Percentiles rank a stretch among this genome's conserved stretches.
Conservation (phyloP, 352 stramenopile species). For the Globisporangium irregulare region DNA sequence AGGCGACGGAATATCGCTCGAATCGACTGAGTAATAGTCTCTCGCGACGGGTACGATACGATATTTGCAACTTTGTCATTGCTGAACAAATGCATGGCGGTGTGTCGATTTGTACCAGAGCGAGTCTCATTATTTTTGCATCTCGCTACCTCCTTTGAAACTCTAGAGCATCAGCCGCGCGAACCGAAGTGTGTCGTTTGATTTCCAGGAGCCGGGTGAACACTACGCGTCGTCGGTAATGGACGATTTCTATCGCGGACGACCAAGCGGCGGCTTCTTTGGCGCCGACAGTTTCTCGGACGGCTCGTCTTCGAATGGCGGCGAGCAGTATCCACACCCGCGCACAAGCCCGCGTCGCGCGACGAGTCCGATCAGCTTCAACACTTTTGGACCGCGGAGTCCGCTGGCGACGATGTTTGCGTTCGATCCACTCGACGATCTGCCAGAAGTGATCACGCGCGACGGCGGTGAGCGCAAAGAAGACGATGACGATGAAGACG, state of each 20-base stretch:
- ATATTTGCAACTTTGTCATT: background rate
- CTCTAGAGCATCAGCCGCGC: slow-evolving; percentile 61
- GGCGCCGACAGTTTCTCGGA: slow-evolving; percentile 58
- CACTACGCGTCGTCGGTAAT: slow-evolving; percentile 30
- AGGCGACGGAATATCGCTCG: slow-evolving; percentile 46
- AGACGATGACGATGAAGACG: slow-evolving; percentile 18
- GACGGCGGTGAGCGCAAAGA: slow-evolving; percentile 19
- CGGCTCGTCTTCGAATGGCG: slow-evolving; percentile 32
- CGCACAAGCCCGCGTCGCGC: slow-evolving; percentile 51
- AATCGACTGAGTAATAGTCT: slow-evolving; percentile 48
- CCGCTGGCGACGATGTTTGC: slow-evolving; percentile 66
- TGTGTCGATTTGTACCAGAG: background rate
- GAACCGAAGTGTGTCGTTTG: slow-evolving; percentile 75
- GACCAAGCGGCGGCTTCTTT: slow-evolving; percentile 37
- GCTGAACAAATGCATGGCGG: background rate
- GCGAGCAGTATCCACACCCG: slow-evolving; percentile 15
- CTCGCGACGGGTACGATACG: slow-evolving; percentile 47
- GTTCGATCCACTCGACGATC: slow-evolving; percentile 71
- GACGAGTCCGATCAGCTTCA: slow-evolving; percentile 58
- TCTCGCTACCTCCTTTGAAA: slow-evolving; percentile 4
- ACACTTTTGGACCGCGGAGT: slow-evolving; percentile 60
- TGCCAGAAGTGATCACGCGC: slow-evolving; percentile 32
- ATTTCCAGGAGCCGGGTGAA: slow-evolving; percentile 62
- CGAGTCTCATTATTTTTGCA: background rate
- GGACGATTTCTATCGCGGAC: slow-evolving; percentile 57